Percentiles rank a stretch among this genome's conserved stretches.
Conservation (phyloP, 2,329 filamentous ascomycete species). For the Acrocalymma vagum region DNA sequence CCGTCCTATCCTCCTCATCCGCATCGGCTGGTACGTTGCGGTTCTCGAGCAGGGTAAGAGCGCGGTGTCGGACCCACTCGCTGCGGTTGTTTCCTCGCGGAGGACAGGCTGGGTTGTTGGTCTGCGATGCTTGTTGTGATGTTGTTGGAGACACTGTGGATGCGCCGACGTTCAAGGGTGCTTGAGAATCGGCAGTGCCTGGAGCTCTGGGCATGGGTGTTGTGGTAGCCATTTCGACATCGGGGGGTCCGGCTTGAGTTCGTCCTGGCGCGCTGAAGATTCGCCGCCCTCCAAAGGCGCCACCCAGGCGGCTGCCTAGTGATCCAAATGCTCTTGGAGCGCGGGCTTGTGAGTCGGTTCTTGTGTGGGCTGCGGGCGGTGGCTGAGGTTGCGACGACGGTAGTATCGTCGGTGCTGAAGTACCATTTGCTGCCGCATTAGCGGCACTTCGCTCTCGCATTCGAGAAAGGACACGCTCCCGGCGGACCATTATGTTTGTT, state of each 20-base stretch:
- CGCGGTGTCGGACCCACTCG: constrained; percentile 57
- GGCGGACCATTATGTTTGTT: constrained; percentile 86
- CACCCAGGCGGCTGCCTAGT: constrained; percentile 32
- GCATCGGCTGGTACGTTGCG: constrained; percentile 26
- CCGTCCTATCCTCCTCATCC: constrained; percentile 30
- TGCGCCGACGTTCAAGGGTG: neutral
- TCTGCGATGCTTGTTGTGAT: constrained; percentile 4
- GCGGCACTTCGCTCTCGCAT: constrained; percentile 59
- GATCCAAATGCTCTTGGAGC: constrained; percentile 27
- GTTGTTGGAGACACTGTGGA: neutral
- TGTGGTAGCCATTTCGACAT: constrained; percentile 42
- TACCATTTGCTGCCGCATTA: constrained; percentile 9
- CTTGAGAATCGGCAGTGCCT: neutral
- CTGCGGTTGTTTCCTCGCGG: constrained; percentile 39
- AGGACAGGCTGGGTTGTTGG: constrained; percentile 19
- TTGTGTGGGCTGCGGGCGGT: neutral
- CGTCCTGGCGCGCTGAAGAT: constrained; percentile 41
- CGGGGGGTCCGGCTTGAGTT: constrained; percentile 24
- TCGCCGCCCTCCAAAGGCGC: constrained; percentile 32
- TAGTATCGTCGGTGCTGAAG: neutral
- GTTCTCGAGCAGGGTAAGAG: constrained; percentile 53
- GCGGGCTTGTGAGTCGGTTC: no score
- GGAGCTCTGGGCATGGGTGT: neutral
- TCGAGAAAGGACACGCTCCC: constrained; percentile 74
- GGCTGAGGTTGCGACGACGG: constrained; percentile 3